Evolutionary conservation across 805 yeast species (phyloP).

Genomic region (Ogataea neopini): DNA sequence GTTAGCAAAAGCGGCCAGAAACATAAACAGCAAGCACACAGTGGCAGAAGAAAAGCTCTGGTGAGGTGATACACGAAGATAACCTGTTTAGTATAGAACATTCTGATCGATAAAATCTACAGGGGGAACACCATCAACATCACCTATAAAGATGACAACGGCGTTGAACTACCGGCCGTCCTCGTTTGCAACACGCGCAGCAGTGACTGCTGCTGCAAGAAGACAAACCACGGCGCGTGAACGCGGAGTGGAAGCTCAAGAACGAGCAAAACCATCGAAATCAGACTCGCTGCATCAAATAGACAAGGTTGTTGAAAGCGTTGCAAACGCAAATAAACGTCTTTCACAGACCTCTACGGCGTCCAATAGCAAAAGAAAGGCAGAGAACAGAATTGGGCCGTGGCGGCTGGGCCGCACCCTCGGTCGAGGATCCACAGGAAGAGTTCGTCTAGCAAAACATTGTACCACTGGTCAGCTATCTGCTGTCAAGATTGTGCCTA

Average conservation of each 20-base stretch:
- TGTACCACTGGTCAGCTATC: slow-evolving; percentile 70
- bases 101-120: not conserved
- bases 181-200: slow-evolving; percentile 31
- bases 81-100: not conserved
- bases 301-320: slow-evolving; percentile 44
- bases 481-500: slow-evolving; percentile 81
- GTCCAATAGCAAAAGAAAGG: slow-evolving; percentile 36
- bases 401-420: slow-evolving; percentile 79
- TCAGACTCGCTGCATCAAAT: slow-evolving; percentile 10
- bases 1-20: not conserved
- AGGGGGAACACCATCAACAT: slow-evolving; percentile 3
- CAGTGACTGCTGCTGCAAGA: slow-evolving; percentile 20
- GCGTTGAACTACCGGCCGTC: slow-evolving; percentile 17
- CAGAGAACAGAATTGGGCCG: slow-evolving; percentile 62
- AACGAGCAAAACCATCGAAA: not conserved
- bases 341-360: slow-evolving; percentile 43
- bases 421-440: slow-evolving; percentile 82
- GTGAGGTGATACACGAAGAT: not conserved
- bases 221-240: not conserved
- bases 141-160: slow-evolving; percentile 8
- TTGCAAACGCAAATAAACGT: slow-evolving; percentile 39
- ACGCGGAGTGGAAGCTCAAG: not conserved
- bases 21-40: not conserved
- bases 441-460: slow-evolving; percentile 75
- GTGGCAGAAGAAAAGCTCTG: not conserved